Evolutionary conservation across 768 basidiomycete species (phyloP).

Genomic region (Dacryopinax primogenitus): DNA sequence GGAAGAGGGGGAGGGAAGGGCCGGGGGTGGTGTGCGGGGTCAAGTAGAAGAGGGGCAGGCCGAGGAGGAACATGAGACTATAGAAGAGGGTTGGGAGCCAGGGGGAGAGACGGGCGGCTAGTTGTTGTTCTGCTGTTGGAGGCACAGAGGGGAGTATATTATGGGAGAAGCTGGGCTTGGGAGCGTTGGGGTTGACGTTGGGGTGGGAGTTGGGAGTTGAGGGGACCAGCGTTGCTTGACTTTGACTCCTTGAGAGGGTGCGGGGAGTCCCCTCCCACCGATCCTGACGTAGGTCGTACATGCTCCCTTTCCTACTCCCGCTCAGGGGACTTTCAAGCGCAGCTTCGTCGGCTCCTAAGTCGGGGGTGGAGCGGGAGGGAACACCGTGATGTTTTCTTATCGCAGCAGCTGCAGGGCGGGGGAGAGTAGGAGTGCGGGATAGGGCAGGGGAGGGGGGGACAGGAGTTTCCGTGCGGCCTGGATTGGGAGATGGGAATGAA

Average conservation of each 20-base stretch:
- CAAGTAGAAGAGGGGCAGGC: background rate
- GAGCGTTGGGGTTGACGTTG: too few species aligned
- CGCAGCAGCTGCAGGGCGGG: background rate
- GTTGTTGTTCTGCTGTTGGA: background rate
- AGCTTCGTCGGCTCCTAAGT: background rate
- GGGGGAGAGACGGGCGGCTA: background rate
- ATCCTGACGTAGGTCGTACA: background rate
- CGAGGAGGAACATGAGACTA: background rate
- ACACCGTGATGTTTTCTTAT: background rate
- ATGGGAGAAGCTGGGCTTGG: background rate
- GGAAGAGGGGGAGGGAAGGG: conserved; percentile 4
- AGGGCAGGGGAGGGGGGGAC: background rate
- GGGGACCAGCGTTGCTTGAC: conserved; percentile 1
- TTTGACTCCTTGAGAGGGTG: background rate
- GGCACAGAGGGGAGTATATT: background rate
- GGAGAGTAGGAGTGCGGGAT: background rate
- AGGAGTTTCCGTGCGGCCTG: background rate
- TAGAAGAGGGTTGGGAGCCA: background rate
- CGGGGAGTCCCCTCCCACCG: background rate
- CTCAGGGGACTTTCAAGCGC: background rate
- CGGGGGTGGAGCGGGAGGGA: background rate
- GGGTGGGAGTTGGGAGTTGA: too few species aligned
- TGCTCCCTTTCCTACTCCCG: background rate
- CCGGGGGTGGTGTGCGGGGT: background rate
- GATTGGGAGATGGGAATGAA: background rate